Percentiles rank a stretch among this genome's conserved stretches.
phyloP scores from a whole-genome alignment of 345 rosid species.

The Eucalyptus victrix region DNA sequence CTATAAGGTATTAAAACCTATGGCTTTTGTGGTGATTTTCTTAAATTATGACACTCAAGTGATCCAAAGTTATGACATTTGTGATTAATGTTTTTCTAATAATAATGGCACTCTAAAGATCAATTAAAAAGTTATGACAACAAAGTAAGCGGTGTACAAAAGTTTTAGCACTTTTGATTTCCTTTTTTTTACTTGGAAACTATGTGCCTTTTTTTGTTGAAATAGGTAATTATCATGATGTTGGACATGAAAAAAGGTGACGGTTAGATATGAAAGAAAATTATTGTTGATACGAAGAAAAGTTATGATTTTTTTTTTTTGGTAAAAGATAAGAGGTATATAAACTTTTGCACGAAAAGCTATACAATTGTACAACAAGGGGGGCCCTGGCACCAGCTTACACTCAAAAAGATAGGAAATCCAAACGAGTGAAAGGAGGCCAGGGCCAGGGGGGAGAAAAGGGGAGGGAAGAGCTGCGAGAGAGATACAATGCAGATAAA shows the following conservation, averaged over 20 bases:
- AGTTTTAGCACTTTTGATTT: neutral
- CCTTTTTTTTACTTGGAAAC: too few relatives aligned
- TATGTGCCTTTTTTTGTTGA: neutral
- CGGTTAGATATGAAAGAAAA: neutral
- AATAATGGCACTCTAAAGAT: neutral
- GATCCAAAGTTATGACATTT: neutral
- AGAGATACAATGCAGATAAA: too few relatives aligned
- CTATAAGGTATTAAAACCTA: neutral
- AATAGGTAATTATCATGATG: neutral
- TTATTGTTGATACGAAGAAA: neutral
- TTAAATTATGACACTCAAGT: neutral
- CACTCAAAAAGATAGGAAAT: rapidly evolving
- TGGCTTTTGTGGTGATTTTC: neutral
- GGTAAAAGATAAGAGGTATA: too few relatives aligned
- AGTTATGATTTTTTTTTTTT: neutral
- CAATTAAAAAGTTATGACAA: neutral
- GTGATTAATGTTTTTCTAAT: neutral
- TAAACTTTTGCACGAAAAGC: too few relatives aligned
- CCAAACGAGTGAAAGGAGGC: too few relatives aligned
- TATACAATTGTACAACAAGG: too few relatives aligned
- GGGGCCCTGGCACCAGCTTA: too few relatives aligned
- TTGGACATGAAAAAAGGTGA: neutral
- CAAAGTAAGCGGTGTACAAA: neutral
- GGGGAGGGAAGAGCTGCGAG: too few relatives aligned
- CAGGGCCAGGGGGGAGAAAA: rapidly evolving